Conservation (phyloP, 345 rosid species). For the Brassica juncea region DNA sequence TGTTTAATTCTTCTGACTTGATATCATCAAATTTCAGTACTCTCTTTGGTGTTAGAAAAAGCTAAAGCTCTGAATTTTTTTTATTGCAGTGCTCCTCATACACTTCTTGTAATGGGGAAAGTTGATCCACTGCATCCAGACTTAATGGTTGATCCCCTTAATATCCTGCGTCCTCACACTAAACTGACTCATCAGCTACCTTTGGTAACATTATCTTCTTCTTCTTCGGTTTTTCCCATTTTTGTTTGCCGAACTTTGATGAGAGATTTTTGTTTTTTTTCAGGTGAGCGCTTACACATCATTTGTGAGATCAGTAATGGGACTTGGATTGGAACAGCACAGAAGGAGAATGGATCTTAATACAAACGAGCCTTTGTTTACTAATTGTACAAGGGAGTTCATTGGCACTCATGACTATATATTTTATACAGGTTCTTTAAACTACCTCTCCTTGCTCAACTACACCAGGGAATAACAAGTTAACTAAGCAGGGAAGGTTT, state of each 20-base stretch:
- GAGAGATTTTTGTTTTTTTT: slow-evolving; percentile 7
- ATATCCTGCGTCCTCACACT: slow-evolving; percentile 78
- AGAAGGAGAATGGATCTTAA: slow-evolving; percentile 83
- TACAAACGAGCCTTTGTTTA: slow-evolving; percentile 93
- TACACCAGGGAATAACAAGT: neutral
- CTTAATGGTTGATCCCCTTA: slow-evolving; percentile 76
- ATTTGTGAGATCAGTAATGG: slow-evolving; percentile 67
- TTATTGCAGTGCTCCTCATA: slow-evolving; percentile 80
- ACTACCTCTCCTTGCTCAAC: neutral
- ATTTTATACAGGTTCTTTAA: slow-evolving; percentile 82
- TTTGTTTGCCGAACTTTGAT: slow-evolving; percentile 14
- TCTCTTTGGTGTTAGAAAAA: neutral
- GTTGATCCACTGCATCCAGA: slow-evolving; percentile 83
- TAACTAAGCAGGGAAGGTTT: neutral
- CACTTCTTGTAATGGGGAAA: slow-evolving; percentile 97
- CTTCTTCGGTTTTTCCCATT: neutral
- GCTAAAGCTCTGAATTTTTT: slow-evolving; percentile 11
- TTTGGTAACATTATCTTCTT: slow-evolving; percentile 56
- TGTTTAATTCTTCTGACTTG: slow-evolving; percentile 10
- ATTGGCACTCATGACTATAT: slow-evolving; percentile 93
- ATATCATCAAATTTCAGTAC: slow-evolving; percentile 13
- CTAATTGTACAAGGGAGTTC: slow-evolving; percentile 94
- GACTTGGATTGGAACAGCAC: slow-evolving; percentile 67
- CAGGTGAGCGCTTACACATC: slow-evolving; percentile 99
- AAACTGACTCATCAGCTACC: slow-evolving; percentile 93